These are phyloP conservation scores for Dendrobium chrysotoxum DNA, from an alignment of 106 monocot species.

Conservation along the genomic window DNA sequence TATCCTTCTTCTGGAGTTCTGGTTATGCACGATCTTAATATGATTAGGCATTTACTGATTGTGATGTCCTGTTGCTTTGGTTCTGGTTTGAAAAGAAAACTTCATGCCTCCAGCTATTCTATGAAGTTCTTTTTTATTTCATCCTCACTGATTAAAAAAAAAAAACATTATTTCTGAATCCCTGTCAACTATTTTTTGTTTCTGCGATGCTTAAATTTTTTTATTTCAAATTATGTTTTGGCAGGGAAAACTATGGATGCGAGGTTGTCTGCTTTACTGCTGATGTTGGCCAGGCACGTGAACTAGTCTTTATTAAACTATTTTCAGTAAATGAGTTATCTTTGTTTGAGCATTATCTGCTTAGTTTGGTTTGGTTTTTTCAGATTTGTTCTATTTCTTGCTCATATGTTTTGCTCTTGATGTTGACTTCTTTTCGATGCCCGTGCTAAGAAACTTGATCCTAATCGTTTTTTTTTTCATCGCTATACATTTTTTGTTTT, in stretches of 20 bases:
- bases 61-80: background rate
- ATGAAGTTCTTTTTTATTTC: background rate
- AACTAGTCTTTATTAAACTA: background rate
- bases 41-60: background rate
- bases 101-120: background rate
- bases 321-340: background rate
- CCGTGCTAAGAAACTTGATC: background rate
- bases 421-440: background rate
- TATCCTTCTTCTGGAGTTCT: background rate
- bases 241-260: slow-evolving; percentile 97
- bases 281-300: slow-evolving; percentile 92
- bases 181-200: background rate
- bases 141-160: background rate
- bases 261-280: slow-evolving; percentile 99
- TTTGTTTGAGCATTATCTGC: background rate
- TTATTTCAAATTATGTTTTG: background rate
- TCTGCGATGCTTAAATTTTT: background rate
- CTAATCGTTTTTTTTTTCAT: background rate
- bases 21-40: background rate
- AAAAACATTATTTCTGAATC: background rate
- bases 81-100: background rate
- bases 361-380: background rate
- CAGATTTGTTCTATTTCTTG: too few species aligned
- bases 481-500: background rate
- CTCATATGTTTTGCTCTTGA: background rate